Conservation (phyloP, 2,329 filamentous ascomycete genomes). For the Fusarium mundagurra region DNA sequence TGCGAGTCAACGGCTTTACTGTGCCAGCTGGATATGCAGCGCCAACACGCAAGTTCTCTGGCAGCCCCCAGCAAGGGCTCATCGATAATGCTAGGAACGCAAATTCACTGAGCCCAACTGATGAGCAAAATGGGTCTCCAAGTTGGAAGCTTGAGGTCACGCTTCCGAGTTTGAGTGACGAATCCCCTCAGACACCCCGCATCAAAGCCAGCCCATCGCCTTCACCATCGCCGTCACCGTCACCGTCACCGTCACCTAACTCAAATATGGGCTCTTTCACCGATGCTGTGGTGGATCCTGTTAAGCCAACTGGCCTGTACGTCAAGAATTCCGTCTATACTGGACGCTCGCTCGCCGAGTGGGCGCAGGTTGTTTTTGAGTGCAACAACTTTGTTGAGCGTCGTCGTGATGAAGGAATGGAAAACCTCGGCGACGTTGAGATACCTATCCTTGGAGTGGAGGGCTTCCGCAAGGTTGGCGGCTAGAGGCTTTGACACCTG, state of each 20-base stretch:
- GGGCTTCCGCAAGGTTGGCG: conserved; percentile 52
- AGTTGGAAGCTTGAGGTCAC: conserved; percentile 35
- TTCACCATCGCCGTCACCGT: conserved; percentile 8
- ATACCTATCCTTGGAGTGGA: conserved; percentile 55
- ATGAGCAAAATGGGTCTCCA: conserved; percentile 33
- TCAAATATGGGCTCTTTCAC: conserved; percentile 35
- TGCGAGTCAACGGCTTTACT: conserved; percentile 52
- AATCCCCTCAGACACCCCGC: conserved; percentile 7
- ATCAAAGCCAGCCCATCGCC: conserved; percentile 14
- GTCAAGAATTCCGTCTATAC: conserved; percentile 66
- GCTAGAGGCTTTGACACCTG: conserved; percentile 32
- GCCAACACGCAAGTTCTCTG: conserved; percentile 59
- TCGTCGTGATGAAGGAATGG: conserved; percentile 77
- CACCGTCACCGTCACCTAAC: conserved; percentile 32
- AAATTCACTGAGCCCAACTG: conserved; percentile 48
- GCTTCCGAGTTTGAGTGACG: conserved; percentile 31
- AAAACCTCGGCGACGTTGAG: conserved; percentile 73
- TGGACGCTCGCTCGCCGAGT: conserved; percentile 81
- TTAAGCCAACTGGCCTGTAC: conserved; percentile 58
- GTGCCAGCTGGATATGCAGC: conserved; percentile 53
- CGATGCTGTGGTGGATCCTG: conserved; percentile 52
- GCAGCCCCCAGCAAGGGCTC: conserved; percentile 56
- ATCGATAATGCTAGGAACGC: conserved; percentile 64
- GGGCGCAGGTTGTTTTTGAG: conserved; percentile 78
- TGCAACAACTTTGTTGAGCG: conserved; percentile 85